Percentiles rank a stretch among this genome's conserved stretches.
phyloP scores from a whole-genome alignment of 2,329 filamentous ascomycete genomes.

The Colletotrichum sansevieriae region DNA sequence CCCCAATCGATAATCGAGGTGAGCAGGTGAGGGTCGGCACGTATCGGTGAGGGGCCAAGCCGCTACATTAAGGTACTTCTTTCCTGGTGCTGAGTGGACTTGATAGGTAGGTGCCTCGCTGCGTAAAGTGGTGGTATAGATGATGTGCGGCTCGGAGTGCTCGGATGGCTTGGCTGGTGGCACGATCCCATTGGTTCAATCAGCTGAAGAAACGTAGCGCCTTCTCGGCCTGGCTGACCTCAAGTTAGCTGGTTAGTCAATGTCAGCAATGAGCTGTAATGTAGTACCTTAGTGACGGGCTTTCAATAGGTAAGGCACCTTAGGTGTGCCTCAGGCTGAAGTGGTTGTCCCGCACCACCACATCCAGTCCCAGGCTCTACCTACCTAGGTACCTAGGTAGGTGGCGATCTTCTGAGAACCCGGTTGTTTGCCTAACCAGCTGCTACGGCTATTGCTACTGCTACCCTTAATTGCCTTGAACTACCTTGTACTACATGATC shows the following conservation, averaged over 20 bases:
- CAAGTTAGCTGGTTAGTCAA: too few relatives aligned
- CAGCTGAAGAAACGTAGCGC: conserved; percentile 35
- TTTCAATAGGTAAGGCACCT: too few relatives aligned
- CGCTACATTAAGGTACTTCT: conserved; percentile 7
- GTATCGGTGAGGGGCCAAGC: conserved; percentile 9
- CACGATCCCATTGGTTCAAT: conserved; percentile 15
- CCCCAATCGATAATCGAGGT: conserved; percentile 1
- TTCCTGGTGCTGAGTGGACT: too few relatives aligned
- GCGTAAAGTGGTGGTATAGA: too few relatives aligned
- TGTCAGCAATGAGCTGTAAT: too few relatives aligned
- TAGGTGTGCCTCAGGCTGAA: too few relatives aligned
- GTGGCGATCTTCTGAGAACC: too few relatives aligned
- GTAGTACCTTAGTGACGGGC: too few relatives aligned
- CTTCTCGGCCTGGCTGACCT: neutral
- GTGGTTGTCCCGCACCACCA: neutral
- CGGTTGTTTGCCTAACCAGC: too few relatives aligned
- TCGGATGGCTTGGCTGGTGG: conserved; percentile 38
- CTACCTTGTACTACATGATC: conserved; percentile 12
- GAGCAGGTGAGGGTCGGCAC: neutral
- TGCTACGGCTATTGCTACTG: too few relatives aligned
- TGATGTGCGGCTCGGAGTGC: conserved; percentile 12
- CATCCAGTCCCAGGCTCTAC: neutral
- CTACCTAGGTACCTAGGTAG: neutral
- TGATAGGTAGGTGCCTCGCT: too few relatives aligned
- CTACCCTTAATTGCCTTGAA: conserved; percentile 7